Evolutionary conservation across 2,329 filamentous ascomycete genomes (phyloP).

Genomic region (Phaeoacremonium minimum): DNA sequence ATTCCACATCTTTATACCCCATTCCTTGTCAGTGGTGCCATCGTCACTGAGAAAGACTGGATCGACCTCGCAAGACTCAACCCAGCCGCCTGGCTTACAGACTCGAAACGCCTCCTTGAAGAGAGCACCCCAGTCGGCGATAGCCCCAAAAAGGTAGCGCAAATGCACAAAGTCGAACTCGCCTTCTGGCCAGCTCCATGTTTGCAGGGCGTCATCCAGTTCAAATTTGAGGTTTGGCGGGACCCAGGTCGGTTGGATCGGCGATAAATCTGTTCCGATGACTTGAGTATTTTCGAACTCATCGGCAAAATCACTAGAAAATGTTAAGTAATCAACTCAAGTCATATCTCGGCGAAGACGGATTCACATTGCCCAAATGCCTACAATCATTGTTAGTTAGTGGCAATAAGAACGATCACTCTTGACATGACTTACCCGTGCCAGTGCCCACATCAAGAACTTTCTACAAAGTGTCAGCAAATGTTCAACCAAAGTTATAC

Average conservation of each 20-base stretch:
- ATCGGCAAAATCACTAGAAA: constrained; percentile 7
- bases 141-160: background rate
- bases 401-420: background rate
- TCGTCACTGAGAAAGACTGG: background rate
- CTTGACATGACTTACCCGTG: constrained; percentile 24
- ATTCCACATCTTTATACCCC: background rate
- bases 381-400: constrained; percentile 16
- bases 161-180: background rate
- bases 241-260: constrained; percentile 36
- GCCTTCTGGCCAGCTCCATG: background rate
- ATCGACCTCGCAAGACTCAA: background rate
- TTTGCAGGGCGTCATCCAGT: background rate
- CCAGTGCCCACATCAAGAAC: constrained; percentile 42
- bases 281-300: constrained; percentile 11
- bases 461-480: constrained; percentile 22
- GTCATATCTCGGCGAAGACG: constrained; percentile 18
- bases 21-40: background rate
- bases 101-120: background rate
- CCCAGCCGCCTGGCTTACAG: background rate
- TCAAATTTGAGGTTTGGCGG: constrained; percentile 21
- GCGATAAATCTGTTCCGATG: constrained; percentile 28
- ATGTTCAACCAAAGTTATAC: background rate
- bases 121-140: background rate
- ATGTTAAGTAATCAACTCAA: background rate
- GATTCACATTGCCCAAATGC: constrained; percentile 47